Evolutionary conservation across 2,329 filamentous ascomycete genomes (phyloP), one percentile per base, ranked within the genome.

Genomic region (Diaporthe citriasiana): DNA sequence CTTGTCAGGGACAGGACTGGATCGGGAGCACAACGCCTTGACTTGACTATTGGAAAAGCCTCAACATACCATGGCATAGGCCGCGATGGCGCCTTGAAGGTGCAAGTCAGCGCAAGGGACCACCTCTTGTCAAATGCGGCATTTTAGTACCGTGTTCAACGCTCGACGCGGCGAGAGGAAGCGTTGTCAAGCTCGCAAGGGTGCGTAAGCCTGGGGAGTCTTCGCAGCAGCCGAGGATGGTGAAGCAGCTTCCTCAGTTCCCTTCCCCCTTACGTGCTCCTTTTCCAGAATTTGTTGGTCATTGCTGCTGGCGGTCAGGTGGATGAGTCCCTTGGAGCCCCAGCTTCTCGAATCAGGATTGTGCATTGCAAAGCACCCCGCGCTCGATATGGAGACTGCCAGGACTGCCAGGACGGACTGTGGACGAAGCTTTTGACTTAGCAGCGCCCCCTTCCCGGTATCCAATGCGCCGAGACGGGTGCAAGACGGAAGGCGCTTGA

Each of bases 71-170:
- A 25, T 63, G n/a, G 63, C 30, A 22, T 27, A 38, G 12, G 12
- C 35, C 33, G 33, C 63, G 63, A 38, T 51, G 63, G 63, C 45
- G 22, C 33, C 63, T 27, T 51, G 33, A 5, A 35, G 33, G 30
- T 51, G 30, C 45, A 38, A 38, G 22, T 51, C 27, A 30, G 27
- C 30, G 42, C 60, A 17, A 13, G 19, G 19, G 56, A 12, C 27
- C 45, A n/a, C n/a, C n/a, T n/a, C n/a, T n/a, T 50, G 45, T n/a
- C n/a, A n/a, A n/a, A 45, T 66, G 60, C 60, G 60, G 60, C 60
- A 66, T 66, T 66, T 66, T 66, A 30, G 35, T 22, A 25, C 40
- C 8, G 19, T 19, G 3, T 22, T 27, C 40, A 15, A 27, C 35
- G 30, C 42, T 35, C 27, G 45, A 66, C 30, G 45, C 30, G 19